Percentiles rank a stretch among this genome's conserved stretches.
Evolutionary conservation across 306 rosid genomes (phyloP).

Genomic region (Prinsepia uniflora): DNA sequence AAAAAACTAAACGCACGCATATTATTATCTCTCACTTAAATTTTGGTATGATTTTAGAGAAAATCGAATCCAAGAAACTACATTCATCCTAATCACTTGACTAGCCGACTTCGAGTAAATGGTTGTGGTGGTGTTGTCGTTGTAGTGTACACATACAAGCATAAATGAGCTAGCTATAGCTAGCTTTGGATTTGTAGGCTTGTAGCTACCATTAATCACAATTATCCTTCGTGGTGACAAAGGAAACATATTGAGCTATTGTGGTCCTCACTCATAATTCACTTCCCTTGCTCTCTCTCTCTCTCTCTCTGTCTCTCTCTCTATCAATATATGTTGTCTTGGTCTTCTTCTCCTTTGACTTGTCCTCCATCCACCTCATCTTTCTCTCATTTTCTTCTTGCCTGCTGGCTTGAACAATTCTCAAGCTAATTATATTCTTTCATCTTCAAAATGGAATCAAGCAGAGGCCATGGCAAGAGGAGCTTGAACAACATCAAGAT

Average conservation of each 20-base stretch:
- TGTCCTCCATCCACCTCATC: not conserved
- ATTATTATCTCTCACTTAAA: too few species aligned
- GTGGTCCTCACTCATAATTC: conserved; percentile 51
- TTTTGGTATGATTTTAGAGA: too few species aligned
- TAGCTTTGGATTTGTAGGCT: conserved; percentile 13
- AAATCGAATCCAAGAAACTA: too few species aligned
- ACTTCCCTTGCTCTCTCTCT: conserved; percentile 22
- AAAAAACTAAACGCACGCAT: too few species aligned
- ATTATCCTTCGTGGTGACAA: conserved; percentile 27
- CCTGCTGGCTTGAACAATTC: not conserved
- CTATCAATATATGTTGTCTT: conserved; percentile 2
- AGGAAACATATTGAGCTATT: conserved; percentile 25
- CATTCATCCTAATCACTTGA: too few species aligned
- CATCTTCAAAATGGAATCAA: conserved; percentile 44
- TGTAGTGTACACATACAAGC: not conserved
- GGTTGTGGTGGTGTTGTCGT: not conserved
- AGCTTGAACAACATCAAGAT: conserved; percentile 38
- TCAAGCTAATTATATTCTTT: too few species aligned
- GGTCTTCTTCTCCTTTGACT: conserved; percentile 32
- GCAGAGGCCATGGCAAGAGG: conserved; percentile 60
- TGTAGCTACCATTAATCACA: conserved; percentile 23
- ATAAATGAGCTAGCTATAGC: not conserved
- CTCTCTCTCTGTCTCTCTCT: conserved; percentile 3
- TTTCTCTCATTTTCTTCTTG: not conserved
- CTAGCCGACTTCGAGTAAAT: too few species aligned